Base-by-base conservation (phyloP, 73 alveolate species). In the Paraurostyla sp. region DNA sequence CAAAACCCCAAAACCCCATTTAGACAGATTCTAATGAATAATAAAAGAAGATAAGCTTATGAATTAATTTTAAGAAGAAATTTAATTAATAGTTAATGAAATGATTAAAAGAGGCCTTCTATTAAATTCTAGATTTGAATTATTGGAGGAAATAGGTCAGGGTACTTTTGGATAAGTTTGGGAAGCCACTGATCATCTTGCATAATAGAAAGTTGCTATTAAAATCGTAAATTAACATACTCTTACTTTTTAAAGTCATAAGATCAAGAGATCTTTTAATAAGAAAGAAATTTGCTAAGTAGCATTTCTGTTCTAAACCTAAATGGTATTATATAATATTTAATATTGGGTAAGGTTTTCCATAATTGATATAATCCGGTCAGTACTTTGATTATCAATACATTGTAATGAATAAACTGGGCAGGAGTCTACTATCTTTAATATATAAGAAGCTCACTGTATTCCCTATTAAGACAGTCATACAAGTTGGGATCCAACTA, bases 161-260 rank as follows among this genome's bases (percentile, higher is more conserved):
- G 69, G 69, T 20, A 18, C 69, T 18, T 52, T 52, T 20, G 69
- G 69, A 9, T 35, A 52, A n/a, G 69, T 52, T 52, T 52, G 69
- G 69, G 36, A 6, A 18, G 69, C 69, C 11, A 4, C 13, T 13
- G 69, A 52, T 20, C 4, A 6, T 4, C 13, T 9, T 6, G 9
- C 4, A 52, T 9, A n/a, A 6, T 9, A 25, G 23, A n/a, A 6
- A 52, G 69, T 52, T 9, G 69, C 69, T 6, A 52, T 52, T 4
- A 52, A 52, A 52, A 13, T 52, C 23, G 69, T 52, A 52, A 52
- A n/a, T 4, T 20, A 18, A 6, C 23, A 20, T 13, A 52, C 33
- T 9, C 69, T 13, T 52, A 13, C 4, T 6, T 52, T 9, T 52
- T 9, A 52, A 18, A 52, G 69, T 52, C 69, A 9, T 13, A 52